Conservation (phyloP, 768 basidiomycete genomes). For the Russula vinacea region DNA sequence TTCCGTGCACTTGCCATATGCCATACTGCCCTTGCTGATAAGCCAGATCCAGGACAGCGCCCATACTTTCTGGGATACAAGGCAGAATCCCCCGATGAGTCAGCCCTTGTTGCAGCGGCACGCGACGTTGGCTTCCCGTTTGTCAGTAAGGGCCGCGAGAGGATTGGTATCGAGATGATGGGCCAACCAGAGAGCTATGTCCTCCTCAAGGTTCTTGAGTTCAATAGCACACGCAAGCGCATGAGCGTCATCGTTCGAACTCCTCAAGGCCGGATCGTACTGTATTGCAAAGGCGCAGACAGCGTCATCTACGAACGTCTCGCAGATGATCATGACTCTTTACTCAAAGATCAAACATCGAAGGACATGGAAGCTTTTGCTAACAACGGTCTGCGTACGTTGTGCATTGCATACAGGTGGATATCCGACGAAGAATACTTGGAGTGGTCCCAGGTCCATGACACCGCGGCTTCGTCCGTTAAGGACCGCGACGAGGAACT, state of each 20-base stretch:
- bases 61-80: constrained; percentile 81
- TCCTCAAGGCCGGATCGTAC: constrained; percentile 74
- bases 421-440: constrained; percentile 82
- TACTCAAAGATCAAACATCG: constrained; percentile 70
- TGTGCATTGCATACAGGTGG: constrained; percentile 82
- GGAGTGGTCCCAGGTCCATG: constrained; percentile 75
- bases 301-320: constrained; percentile 90
- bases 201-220: constrained; percentile 80
- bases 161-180: constrained; percentile 86
- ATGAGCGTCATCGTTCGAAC: constrained; percentile 91
- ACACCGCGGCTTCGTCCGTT: constrained; percentile 72
- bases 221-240: constrained; percentile 90
- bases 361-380: constrained; percentile 93
- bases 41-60: constrained; percentile 55
- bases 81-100: constrained; percentile 95
- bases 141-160: constrained; percentile 66
- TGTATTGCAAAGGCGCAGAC: constrained; percentile 98
- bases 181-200: constrained; percentile 82
- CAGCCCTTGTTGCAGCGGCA: constrained; percentile 88
- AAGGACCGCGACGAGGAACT: constrained; percentile 87
- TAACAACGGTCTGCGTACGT: constrained; percentile 85
- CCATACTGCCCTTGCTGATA: constrained; percentile 85
- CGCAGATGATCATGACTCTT: constrained; percentile 66
- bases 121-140: constrained; percentile 94
- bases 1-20: constrained; percentile 95